Evolutionary conservation across 2,329 filamentous ascomycete species (phyloP).

Genomic region (Leptoxyphium fumago): DNA sequence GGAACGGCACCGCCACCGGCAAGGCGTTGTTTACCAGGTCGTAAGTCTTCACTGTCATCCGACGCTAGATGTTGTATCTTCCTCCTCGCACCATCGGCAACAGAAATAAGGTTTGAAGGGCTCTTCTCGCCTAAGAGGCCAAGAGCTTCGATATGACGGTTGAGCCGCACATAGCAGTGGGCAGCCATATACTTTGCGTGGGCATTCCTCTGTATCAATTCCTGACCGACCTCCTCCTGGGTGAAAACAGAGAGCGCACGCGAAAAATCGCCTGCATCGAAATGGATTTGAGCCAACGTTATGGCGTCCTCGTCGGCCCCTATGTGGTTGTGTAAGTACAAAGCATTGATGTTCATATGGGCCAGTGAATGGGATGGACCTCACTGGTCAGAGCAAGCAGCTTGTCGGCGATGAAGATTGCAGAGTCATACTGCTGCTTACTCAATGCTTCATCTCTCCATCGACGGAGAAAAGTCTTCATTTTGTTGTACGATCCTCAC

Average conservation of each 20-base stretch:
- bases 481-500: conserved; percentile 24
- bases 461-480: conserved; percentile 86
- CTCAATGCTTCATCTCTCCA: conserved; percentile 94
- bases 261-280: conserved; percentile 86
- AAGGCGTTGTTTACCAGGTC: conserved; percentile 16
- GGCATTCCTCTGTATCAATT: conserved; percentile 60
- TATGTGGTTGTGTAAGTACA: conserved; percentile 22
- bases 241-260: conserved; percentile 76
- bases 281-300: conserved; percentile 97
- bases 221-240: conserved; percentile 45
- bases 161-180: conserved; percentile 88
- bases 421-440: conserved; percentile 90
- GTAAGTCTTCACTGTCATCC: background rate
- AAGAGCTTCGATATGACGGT: conserved; percentile 78
- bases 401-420: conserved; percentile 96
- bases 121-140: conserved; percentile 79
- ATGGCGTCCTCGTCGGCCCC: conserved; percentile 90
- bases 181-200: conserved; percentile 87
- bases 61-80: conserved; percentile 52
- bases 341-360: background rate
- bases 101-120: conserved; percentile 71
- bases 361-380: conserved; percentile 13
- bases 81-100: conserved; percentile 47
- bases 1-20: conserved; percentile 31
- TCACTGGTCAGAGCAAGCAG: conserved; percentile 81